Evolutionary conservation across 805 yeast species (phyloP).

Genomic region (Clavispora santaluciae): DNA sequence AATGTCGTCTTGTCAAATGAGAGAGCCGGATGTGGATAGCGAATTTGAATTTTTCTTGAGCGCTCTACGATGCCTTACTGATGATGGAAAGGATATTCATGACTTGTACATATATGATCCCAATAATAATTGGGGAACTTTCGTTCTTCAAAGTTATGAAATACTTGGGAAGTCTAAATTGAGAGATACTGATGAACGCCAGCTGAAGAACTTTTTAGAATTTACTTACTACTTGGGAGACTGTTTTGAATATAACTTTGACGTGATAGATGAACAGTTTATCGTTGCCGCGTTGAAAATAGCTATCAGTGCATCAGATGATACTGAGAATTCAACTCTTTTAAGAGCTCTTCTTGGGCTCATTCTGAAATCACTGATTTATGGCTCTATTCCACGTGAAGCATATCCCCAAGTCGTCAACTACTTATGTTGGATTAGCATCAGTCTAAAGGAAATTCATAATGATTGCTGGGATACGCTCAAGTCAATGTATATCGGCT

Average conservation of each 20-base stretch:
- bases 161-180: conserved; percentile 11
- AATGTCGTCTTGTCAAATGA: conserved; percentile 35
- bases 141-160: conserved; percentile 9
- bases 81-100: conserved; percentile 49
- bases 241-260: conserved; percentile 45
- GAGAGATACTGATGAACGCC: conserved; percentile 3
- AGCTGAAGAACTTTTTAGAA: conserved; percentile 11
- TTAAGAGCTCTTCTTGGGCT: conserved; percentile 35
- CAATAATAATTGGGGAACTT: conserved; percentile 19
- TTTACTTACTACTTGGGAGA: conserved; percentile 35
- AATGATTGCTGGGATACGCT: conserved; percentile 37
- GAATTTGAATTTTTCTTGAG: conserved; percentile 48
- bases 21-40: conserved; percentile 34
- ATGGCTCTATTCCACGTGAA: conserved; percentile 42
- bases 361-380: conserved; percentile 40
- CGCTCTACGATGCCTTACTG: conserved; percentile 45
- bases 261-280: conserved; percentile 37
- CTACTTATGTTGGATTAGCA: conserved; percentile 41
- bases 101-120: conserved; percentile 46
- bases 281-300: conserved; percentile 26
- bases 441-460: conserved; percentile 29
- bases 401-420: conserved; percentile 35
- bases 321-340: conserved; percentile 34
- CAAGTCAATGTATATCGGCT: conserved; percentile 32
- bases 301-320: conserved; percentile 34